Conservation (phyloP, 129 eudicot genomes). For the Daucus carota region DNA sequence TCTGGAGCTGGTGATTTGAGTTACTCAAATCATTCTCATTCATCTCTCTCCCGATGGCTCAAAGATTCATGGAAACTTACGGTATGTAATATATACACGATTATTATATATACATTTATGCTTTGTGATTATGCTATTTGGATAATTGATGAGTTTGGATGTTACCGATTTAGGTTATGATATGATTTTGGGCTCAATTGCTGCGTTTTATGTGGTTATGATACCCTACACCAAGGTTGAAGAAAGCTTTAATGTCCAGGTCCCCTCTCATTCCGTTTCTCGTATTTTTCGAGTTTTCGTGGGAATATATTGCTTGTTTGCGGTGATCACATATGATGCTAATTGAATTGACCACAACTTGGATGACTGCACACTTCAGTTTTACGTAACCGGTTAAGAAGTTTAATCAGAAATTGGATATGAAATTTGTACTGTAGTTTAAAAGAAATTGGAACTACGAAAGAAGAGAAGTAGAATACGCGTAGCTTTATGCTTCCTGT, state of each 20-base stretch:
- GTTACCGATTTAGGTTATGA: conserved; percentile 56
- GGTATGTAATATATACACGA: background rate
- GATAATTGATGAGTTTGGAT: background rate
- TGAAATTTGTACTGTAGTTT: background rate
- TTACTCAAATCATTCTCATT: too few relatives aligned
- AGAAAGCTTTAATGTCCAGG: conserved; percentile 99
- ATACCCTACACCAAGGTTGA: conserved; percentile 93
- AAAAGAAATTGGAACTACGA: background rate
- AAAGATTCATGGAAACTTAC: background rate
- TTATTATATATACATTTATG: background rate
- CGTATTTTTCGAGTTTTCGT: background rate
- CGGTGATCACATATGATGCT: background rate
- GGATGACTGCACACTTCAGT: background rate
- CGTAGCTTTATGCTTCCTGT: too few relatives aligned
- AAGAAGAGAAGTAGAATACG: too few relatives aligned
- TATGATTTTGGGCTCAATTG: conserved; percentile 73
- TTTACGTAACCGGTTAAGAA: background rate
- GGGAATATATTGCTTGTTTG: background rate
- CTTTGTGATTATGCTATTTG: background rate
- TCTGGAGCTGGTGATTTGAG: too few relatives aligned
- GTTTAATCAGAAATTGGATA: too few relatives aligned
- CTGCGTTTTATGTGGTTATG: conserved; percentile 77
- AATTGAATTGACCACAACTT: background rate
- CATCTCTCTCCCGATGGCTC: background rate
- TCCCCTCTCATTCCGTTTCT: background rate